Base-by-base conservation (phyloP, 2,329 filamentous ascomycete species). In the Cadophora gregata region DNA sequence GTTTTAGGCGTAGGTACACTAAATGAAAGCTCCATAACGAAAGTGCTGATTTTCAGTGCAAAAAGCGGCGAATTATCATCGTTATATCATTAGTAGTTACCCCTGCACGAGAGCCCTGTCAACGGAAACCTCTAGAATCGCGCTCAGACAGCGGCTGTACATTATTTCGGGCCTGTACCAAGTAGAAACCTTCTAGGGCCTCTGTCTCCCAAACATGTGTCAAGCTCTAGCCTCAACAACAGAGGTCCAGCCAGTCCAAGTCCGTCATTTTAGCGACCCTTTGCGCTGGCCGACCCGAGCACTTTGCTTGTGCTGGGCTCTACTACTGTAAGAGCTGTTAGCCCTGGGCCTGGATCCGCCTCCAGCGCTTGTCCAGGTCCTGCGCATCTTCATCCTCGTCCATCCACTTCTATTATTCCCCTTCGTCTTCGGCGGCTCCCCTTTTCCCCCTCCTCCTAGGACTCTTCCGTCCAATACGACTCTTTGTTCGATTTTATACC, bases 361-460 rank as follows among this genome's bases (percentile, higher is more conserved):
- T 58, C 31, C 55, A 58, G 55, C 55, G 55, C 55, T 58, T 58
- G 33, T 59, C 56, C 56, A 29, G 42, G 36, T 24, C 38, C 38
- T 31, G 3, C 38, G 25, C 4, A 27, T 8, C 14, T 38, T n/a
- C 38, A 21, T 31, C 27, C 38, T 60, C 27, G 21, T 42, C 33
- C 36, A 27, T 2, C 33, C 25, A 27, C 21, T 59, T 36, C 21
- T 27, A 10, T 25, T 27, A 10, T 25, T 58, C 25, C 36, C 38
- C 38, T 29, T 59, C 56, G 6, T 29, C n/a, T n/a, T n/a, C 56
- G 25, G n/a, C 56, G 16, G 14, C 33, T 59, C 56, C 38, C 31
- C 21, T 45, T 45, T 27, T n/a, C 47, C 24, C n/a, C 24, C 36
- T 31, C 21, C 29, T 14, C 7, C 9, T 27, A 24, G 47, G 21